Conservation (phyloP, 2,329 filamentous ascomycete species). For the Colletotrichum brevisporum region DNA sequence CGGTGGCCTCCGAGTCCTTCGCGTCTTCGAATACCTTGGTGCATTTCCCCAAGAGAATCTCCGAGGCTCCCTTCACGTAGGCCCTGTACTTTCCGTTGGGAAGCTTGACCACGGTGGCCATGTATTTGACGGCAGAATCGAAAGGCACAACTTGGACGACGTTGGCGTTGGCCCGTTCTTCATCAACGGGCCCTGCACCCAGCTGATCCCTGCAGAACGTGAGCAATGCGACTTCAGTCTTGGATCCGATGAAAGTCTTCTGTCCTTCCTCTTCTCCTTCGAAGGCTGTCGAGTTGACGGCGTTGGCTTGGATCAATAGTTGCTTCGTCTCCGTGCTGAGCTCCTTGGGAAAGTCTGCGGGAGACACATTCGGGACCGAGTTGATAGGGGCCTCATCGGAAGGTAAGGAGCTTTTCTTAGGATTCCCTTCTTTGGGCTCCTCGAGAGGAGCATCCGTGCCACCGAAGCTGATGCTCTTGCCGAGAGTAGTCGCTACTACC, state of each 20-base stretch:
- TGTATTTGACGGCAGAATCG: slow-evolving; percentile 71
- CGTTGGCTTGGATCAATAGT: slow-evolving; percentile 72
- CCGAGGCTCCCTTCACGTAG: slow-evolving; percentile 66
- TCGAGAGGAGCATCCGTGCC: slow-evolving; percentile 48
- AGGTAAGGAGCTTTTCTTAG: slow-evolving; percentile 46
- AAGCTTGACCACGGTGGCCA: slow-evolving; percentile 74
- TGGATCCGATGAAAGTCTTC: slow-evolving; percentile 77
- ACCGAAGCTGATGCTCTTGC: slow-evolving; percentile 54
- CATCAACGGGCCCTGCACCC: slow-evolving; percentile 72
- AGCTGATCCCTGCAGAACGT: slow-evolving; percentile 76
- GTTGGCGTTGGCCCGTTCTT: slow-evolving; percentile 74
- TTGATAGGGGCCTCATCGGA: slow-evolving; percentile 8
- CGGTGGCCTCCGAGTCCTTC: slow-evolving; percentile 14
- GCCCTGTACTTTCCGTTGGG: slow-evolving; percentile 69
- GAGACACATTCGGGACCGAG: slow-evolving; percentile 25
- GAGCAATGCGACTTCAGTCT: slow-evolving; percentile 83
- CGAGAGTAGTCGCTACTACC: slow-evolving; percentile 80
- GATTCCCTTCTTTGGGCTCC: slow-evolving; percentile 45
- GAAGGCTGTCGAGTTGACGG: slow-evolving; percentile 79
- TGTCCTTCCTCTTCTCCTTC: slow-evolving; percentile 74
- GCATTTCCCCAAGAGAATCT: slow-evolving; percentile 62
- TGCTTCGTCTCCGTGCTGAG: slow-evolving; percentile 45
- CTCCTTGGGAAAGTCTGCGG: slow-evolving; percentile 19
- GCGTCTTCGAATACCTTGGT: slow-evolving; percentile 48
- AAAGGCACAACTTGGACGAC: slow-evolving; percentile 57